These are phyloP conservation scores for Nicotiana sylvestris DNA, from an alignment of 257 asterid species.

Conservation along the genomic window DNA sequence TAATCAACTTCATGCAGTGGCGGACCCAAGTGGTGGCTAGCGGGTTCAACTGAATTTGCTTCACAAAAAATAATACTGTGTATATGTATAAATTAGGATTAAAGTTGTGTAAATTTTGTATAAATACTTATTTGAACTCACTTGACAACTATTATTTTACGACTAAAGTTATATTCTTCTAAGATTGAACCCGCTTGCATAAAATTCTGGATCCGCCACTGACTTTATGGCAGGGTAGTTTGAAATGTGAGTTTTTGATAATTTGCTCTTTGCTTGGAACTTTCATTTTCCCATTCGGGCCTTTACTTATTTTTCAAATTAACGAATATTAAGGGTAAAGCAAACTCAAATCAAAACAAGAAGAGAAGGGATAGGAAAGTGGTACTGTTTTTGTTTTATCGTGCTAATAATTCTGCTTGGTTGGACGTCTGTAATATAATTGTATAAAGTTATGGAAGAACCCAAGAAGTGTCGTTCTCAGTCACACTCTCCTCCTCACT, in stretches of 20 bases:
- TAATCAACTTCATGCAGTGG: neutral
- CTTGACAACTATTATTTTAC: no score
- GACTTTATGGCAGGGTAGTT: neutral
- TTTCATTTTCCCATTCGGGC: no score
- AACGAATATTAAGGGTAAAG: neutral
- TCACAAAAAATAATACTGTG: no score
- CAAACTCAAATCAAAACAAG: neutral
- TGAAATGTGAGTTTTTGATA: neutral
- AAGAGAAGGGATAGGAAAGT: neutral
- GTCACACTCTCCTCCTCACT: neutral
- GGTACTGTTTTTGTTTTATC: neutral
- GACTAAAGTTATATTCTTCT: no score
- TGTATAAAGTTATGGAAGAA: neutral
- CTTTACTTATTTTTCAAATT: neutral
- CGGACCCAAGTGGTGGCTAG: no score
- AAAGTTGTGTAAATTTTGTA: no score
- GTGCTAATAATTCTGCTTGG: neutral
- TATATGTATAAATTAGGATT: no score
- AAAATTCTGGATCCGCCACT: no score
- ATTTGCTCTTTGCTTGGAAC: neutral
- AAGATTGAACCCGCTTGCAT: no score
- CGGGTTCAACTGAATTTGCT: no score
- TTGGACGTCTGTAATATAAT: neutral
- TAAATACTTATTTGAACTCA: no score
- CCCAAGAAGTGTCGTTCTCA: neutral